A percentile compares a stretch with the other conserved stretches of the same genome.
These are phyloP conservation scores for Gloeopeniophorella convolvens DNA, from an alignment of 768 basidiomycete species.

Conservation along the genomic window DNA sequence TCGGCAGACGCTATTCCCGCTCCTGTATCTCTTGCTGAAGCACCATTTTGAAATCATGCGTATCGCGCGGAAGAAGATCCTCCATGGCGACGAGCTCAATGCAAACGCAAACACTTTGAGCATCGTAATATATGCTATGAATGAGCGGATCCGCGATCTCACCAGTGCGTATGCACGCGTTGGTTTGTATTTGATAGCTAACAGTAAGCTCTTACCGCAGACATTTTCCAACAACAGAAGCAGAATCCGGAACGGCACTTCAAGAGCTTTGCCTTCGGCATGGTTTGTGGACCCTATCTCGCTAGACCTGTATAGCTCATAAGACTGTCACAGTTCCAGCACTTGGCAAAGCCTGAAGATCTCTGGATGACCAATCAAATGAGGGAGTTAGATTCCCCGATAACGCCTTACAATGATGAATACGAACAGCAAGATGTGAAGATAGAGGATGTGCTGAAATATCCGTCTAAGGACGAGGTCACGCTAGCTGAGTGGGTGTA, in stretches of 20 bases:
- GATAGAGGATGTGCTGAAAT: slow-evolving; percentile 1
- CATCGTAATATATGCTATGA: neutral
- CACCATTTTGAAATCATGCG: slow-evolving; percentile 20
- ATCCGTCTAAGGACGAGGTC: neutral
- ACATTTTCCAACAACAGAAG: slow-evolving; percentile 21
- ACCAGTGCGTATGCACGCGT: slow-evolving; percentile 1
- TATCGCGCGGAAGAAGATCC: slow-evolving; percentile 1
- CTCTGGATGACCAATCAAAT: slow-evolving; percentile 2
- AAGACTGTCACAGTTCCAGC: slow-evolving; percentile 7
- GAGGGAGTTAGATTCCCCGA: neutral
- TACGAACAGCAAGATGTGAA: slow-evolving; percentile 9
- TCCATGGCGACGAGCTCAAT: neutral
- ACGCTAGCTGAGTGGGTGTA: slow-evolving; percentile 10
- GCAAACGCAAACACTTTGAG: neutral
- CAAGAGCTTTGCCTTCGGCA: slow-evolving; percentile 21
- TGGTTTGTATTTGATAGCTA: neutral
- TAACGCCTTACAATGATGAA: neutral
- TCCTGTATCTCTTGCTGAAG: slow-evolving; percentile 19
- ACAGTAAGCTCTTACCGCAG: slow-evolving; percentile 1
- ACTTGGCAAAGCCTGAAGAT: neutral
- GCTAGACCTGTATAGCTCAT: neutral
- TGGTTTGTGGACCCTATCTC: slow-evolving; percentile 6
- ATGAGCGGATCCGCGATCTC: slow-evolving; percentile 1
- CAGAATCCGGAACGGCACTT: slow-evolving; percentile 19
- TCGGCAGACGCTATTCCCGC: slow-evolving; percentile 15